Percentiles rank a stretch among this genome's conserved stretches.
These are phyloP conservation scores for Ustilago crameri DNA, from an alignment of 1,284 basidiomycete genomes.

Conservation along the genomic window DNA sequence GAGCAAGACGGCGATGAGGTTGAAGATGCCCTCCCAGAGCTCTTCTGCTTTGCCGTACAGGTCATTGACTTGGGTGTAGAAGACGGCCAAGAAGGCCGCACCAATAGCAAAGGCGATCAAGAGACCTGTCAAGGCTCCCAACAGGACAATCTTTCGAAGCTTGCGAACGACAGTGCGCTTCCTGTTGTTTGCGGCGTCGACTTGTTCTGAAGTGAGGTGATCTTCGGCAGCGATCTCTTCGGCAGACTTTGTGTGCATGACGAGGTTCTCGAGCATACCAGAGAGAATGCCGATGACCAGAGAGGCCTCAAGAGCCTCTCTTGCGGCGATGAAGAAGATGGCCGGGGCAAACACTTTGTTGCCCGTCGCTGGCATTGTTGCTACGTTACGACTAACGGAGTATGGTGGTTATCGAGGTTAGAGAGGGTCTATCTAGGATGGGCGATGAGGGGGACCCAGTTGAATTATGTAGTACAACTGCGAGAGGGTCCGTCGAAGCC, in stretches of 20 bases:
- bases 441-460: slow-evolving; percentile 1
- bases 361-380: slow-evolving; percentile 33
- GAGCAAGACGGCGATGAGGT: slow-evolving; percentile 62
- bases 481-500: not conserved
- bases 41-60: slow-evolving; percentile 70
- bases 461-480: slow-evolving; percentile 1
- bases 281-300: slow-evolving; percentile 65
- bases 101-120: slow-evolving; percentile 60
- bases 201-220: slow-evolving; percentile 19
- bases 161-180: slow-evolving; percentile 44
- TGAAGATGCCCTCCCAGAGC: slow-evolving; percentile 67
- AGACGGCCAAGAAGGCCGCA: slow-evolving; percentile 63
- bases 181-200: slow-evolving; percentile 15
- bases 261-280: slow-evolving; percentile 63
- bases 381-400: not conserved
- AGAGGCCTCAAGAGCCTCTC: slow-evolving; percentile 65
- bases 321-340: slow-evolving; percentile 66
- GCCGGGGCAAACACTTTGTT: slow-evolving; percentile 65
- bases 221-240: slow-evolving; percentile 14
- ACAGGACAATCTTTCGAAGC: slow-evolving; percentile 52
- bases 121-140: slow-evolving; percentile 57
- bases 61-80: slow-evolving; percentile 70
- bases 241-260: slow-evolving; percentile 41
- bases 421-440: slow-evolving; percentile 2
- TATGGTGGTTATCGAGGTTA: not conserved